These are phyloP conservation scores for Hypoxylon sp. DNA, from an alignment of 2,329 filamentous ascomycete species.

Conservation along the genomic window DNA sequence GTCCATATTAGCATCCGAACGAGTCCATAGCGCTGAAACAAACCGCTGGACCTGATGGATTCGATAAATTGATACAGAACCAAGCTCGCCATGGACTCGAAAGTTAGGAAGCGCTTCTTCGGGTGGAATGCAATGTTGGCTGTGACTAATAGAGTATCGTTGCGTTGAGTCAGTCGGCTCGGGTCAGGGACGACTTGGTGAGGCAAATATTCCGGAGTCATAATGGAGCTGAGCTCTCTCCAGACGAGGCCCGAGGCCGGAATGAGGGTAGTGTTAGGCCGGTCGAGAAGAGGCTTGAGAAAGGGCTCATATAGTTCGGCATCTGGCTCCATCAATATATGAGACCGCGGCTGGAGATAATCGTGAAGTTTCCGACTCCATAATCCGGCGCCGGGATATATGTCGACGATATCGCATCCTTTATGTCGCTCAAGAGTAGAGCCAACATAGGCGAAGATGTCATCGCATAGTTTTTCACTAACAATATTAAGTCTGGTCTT, in stretches of 20 bases:
- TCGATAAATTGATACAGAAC: constrained; percentile 74
- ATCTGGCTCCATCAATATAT: constrained; percentile 86
- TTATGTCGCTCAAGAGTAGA: constrained; percentile 77
- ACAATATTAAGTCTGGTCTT: constrained; percentile 67
- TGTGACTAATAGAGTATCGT: constrained; percentile 81
- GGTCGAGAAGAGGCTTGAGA: constrained; percentile 70
- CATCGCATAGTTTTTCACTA: constrained; percentile 69
- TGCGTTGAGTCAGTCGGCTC: constrained; percentile 65
- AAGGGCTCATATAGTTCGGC: constrained; percentile 70
- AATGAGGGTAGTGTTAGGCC: constrained; percentile 65
- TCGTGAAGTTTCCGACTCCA: constrained; percentile 85
- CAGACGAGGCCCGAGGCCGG: constrained; percentile 72
- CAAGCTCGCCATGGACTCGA: constrained; percentile 70
- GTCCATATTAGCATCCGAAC: constrained; percentile 85
- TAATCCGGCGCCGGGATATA: constrained; percentile 84
- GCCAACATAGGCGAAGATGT: constrained; percentile 78
- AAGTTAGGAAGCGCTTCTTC: constrained; percentile 64
- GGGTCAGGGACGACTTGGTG: constrained; percentile 65
- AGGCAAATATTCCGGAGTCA: constrained; percentile 66
- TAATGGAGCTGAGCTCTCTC: constrained; percentile 69
- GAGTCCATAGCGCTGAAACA: constrained; percentile 82
- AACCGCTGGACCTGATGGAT: constrained; percentile 68
- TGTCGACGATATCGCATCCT: constrained; percentile 88
- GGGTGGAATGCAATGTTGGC: constrained; percentile 74
- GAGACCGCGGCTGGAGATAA: constrained; percentile 80